Base-by-base conservation (phyloP, 164 flowering plant genomes). In the Pachysandra terminalis region DNA sequence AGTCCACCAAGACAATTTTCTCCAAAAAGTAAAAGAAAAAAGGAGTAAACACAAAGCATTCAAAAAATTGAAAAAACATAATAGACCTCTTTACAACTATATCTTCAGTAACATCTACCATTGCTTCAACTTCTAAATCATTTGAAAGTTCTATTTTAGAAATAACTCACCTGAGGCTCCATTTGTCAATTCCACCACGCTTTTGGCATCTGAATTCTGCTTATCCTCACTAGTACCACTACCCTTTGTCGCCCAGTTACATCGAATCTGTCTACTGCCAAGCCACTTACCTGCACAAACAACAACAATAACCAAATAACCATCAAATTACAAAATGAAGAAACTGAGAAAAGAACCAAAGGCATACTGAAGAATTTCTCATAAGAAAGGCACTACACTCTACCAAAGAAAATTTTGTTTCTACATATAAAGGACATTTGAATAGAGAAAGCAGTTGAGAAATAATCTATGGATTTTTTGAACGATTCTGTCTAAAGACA, bases 221-320 rank as follows among this genome's bases (percentile, higher is more conserved):
- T 87, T 91, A 45, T 96, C 99, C 2, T 93, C 98, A 77, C 64
- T 82, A 32, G 63, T 8, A 68, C 81, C 83, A 74, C 97, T 96
- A 76, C 99, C 98, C 73, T 96, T 96, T 32, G 99, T 72, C n/a
- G 97, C 99, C 99, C 99, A 96, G 75, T 96, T 96, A 72, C 99
- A 96, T 0, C 99, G 89, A 23, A 96, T 96, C 75, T 89, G 97
- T 71, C 93, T 79, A 77, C 96, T 93, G 5, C 97, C 96, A 67
- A 96, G 95, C 98, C 98, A 93, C 77, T 93, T 96, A 21, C 99
- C 99, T 96, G 68, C 70, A 52, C 16, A 32, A 35, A 9, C 59
- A 35, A 16, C 27, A 63, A 2, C 25, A 32, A 10, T n/a, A n/a
- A n/a, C n/a, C n/a, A n/a, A 65, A 65, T 9, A 65, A 14, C 17